These are phyloP conservation scores for Podosphaera xanthii DNA, from an alignment of 2,329 filamentous ascomycete genomes.

Conservation along the genomic window DNA sequence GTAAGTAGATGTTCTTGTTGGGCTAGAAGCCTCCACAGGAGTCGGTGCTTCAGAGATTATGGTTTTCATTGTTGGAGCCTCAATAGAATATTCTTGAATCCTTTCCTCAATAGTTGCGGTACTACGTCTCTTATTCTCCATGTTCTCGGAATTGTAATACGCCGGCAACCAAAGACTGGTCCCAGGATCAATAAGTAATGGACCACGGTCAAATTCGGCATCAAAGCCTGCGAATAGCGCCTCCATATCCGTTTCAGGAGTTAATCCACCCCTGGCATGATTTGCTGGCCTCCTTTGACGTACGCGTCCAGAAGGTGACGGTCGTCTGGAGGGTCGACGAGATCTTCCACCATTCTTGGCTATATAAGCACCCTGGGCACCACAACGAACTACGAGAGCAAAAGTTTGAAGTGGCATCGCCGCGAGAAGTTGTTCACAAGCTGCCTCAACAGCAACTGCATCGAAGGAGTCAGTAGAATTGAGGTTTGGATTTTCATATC, in stretches of 20 bases:
- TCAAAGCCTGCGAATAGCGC: slow-evolving; percentile 36
- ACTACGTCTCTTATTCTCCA: slow-evolving; percentile 13
- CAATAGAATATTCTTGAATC: background rate
- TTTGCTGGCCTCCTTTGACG: slow-evolving; percentile 8
- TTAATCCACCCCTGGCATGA: slow-evolving; percentile 27
- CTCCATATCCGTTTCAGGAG: slow-evolving; percentile 38
- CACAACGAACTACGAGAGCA: slow-evolving; percentile 45
- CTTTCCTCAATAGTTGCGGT: background rate
- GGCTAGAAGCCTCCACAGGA: background rate
- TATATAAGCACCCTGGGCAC: slow-evolving; percentile 48
- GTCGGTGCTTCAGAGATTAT: background rate
- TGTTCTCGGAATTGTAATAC: slow-evolving; percentile 28
- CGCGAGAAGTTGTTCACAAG: slow-evolving; percentile 37
- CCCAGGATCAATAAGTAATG: slow-evolving; percentile 26
- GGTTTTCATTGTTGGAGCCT: background rate
- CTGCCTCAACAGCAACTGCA: slow-evolving; percentile 28
- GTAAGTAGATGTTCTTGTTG: background rate
- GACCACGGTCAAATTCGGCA: slow-evolving; percentile 23
- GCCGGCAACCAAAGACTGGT: slow-evolving; percentile 57
- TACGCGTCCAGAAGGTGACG: background rate
- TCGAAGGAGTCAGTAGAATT: slow-evolving; percentile 21
- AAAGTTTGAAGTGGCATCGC: slow-evolving; percentile 42
- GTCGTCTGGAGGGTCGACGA: slow-evolving; percentile 6
- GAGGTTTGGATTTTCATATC: slow-evolving; percentile 17
- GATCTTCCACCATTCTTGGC: slow-evolving; percentile 19